Conservation (phyloP, 805 yeast species). For the Candida caryicola region DNA sequence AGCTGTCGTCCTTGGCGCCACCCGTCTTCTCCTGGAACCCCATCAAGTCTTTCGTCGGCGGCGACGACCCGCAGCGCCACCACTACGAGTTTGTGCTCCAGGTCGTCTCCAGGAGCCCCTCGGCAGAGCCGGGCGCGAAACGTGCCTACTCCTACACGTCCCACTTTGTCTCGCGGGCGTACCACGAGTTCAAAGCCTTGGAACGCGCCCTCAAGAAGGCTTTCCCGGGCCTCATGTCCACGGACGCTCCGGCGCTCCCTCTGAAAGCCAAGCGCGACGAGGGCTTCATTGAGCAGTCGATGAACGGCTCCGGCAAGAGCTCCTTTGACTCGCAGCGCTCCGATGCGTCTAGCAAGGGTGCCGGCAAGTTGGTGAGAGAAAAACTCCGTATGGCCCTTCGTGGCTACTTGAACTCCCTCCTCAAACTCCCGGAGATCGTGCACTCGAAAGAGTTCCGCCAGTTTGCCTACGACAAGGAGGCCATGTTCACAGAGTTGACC, state of each 20-base stretch:
- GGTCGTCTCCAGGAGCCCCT: conserved; percentile 30
- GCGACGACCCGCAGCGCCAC: conserved; percentile 13
- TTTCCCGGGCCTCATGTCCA: conserved; percentile 62
- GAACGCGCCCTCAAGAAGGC: conserved; percentile 48
- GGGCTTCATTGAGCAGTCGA: conserved; percentile 18
- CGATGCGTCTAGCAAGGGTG: not conserved
- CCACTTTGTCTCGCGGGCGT: conserved; percentile 58
- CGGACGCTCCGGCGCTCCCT: conserved; percentile 59
- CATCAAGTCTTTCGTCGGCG: conserved; percentile 7
- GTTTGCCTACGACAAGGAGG: conserved; percentile 47
- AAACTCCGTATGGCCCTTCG: conserved; percentile 74
- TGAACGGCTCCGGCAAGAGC: conserved; percentile 11
- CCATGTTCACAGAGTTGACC: conserved; percentile 32
- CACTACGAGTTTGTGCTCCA: conserved; percentile 50
- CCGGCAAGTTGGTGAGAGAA: conserved; percentile 56
- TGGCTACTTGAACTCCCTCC: conserved; percentile 59
- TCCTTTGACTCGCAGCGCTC: conserved; percentile 4
- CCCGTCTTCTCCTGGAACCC: conserved; percentile 14
- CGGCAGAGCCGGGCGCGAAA: conserved; percentile 16
- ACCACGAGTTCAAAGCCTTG: conserved; percentile 63
- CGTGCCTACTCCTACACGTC: conserved; percentile 15
- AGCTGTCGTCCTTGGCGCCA: conserved; percentile 5
- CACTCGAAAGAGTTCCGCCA: conserved; percentile 48
- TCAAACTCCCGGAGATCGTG: conserved; percentile 53
- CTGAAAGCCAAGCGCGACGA: conserved; percentile 44